Evolutionary conservation across 495 filamentous ascomycete species (phyloP).

Genomic region (Hypoxylon intermedium): DNA sequence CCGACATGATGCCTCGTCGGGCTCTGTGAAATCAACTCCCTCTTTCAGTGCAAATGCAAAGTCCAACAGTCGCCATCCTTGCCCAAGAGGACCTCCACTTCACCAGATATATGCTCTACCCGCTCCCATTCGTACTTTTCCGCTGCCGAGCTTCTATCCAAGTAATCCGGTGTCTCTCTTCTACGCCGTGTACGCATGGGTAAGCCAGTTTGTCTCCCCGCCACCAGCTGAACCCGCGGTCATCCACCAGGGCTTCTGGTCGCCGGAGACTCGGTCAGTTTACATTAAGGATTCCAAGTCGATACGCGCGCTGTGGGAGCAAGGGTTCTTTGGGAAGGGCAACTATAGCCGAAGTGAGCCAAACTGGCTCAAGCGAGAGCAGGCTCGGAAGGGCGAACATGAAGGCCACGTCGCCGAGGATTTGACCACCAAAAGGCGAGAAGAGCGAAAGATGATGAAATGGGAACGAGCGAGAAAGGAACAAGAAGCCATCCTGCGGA

Average conservation of each 20-base stretch:
- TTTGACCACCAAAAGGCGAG: constrained; percentile 74
- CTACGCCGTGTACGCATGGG: constrained; percentile 75
- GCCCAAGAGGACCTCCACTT: constrained; percentile 50
- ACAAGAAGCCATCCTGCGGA: constrained; percentile 77
- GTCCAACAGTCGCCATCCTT: constrained; percentile 22
- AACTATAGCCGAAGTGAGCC: constrained; percentile 91
- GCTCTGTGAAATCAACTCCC: constrained; percentile 24
- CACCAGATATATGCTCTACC: constrained; percentile 80
- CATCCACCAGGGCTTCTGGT: constrained; percentile 77
- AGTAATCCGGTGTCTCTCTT: constrained; percentile 90
- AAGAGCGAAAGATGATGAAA: constrained; percentile 84
- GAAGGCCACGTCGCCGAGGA: constrained; percentile 70
- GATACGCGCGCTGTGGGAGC: constrained; percentile 86
- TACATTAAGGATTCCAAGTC: constrained; percentile 80
- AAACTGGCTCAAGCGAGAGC: constrained; percentile 86
- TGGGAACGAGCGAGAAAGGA: constrained; percentile 87
- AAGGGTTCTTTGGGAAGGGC: constrained; percentile 96
- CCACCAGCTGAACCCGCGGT: constrained; percentile 69
- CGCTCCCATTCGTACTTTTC: constrained; percentile 78
- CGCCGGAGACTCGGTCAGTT: constrained; percentile 77
- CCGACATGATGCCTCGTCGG: constrained; percentile 10
- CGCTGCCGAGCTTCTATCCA: constrained; percentile 84
- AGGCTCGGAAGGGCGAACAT: constrained; percentile 69
- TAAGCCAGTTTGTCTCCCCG: constrained; percentile 72
- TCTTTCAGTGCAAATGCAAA: constrained; percentile 18